phyloP scores from a whole-genome alignment of 345 rosid genomes.

The Brassica rapa region DNA sequence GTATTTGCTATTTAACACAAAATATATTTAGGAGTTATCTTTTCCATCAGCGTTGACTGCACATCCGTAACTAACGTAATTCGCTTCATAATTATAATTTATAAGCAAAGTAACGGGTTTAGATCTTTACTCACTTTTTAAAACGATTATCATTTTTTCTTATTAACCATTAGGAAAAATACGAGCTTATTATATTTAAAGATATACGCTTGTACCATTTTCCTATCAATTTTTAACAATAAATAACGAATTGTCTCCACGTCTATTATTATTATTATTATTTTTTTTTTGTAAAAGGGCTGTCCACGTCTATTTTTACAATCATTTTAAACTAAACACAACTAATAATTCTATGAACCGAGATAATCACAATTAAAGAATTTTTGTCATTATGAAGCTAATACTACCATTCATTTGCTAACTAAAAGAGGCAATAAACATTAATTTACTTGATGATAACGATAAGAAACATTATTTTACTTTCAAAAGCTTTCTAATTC shows the following conservation, averaged over 20 bases:
- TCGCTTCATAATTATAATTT: background rate
- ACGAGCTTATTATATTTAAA: background rate
- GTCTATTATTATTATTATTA: background rate
- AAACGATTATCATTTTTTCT: background rate
- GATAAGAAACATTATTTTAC: background rate
- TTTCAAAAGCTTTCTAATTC: background rate
- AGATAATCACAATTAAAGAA: background rate
- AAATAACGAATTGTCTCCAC: constrained; percentile 22
- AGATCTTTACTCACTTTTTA: background rate
- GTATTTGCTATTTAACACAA: background rate
- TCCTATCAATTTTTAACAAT: background rate
- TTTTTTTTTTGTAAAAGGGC: too few species aligned
- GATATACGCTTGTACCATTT: background rate
- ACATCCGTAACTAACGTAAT: constrained; percentile 2
- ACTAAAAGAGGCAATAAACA: constrained; percentile 8
- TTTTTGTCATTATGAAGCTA: background rate
- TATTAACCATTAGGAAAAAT: background rate
- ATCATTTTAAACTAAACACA: background rate
- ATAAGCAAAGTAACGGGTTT: background rate
- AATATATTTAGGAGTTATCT: background rate
- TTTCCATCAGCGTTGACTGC: background rate
- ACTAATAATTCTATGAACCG: background rate
- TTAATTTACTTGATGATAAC: constrained; percentile 3
- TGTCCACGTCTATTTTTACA: constrained; percentile 11
- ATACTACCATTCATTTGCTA: background rate